Base-by-base conservation (phyloP, 805 yeast species). In the Kazachstania kunashirensis region DNA sequence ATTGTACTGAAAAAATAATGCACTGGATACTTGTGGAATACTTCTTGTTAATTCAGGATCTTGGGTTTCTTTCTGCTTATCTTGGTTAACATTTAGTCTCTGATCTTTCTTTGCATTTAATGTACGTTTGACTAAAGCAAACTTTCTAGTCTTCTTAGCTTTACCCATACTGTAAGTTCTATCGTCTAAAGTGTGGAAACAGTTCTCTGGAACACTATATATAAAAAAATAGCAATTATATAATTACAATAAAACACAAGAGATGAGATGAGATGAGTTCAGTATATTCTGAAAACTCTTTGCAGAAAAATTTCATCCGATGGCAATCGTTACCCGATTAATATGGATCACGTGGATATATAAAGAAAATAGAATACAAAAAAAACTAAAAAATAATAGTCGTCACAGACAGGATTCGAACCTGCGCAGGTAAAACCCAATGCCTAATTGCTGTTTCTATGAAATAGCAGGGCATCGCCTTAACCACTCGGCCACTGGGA, bases 341-440 rank as follows among this genome's bases (percentile, higher is more conserved):
- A n/a, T n/a, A n/a, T n/a, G n/a, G n/a, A n/a, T n/a, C n/a, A n/a
- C n/a, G n/a, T 12, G 10, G 27, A 12, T 7, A 6, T 11, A 24
- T 6, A n/a, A 20, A n/a, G n/a, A n/a, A n/a, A n/a, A n/a, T n/a
- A n/a, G n/a, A 7, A 19, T 14, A 29, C 40, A 41, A 31, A 30
- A 37, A 48, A 60, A 71, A 5, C 18, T 18, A 73, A 73, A 67
- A 73, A 66, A 66, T 61, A 57, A 49, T n/a, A n/a, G n/a, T n/a
- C 95, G 95, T 82, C 83, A 84, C 94, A 81, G 94, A 84, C 95
- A 84, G 94, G 95, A 84, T 84, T 84, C 95, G 95, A 84, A 84
- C 95, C 94, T 84, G 94, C 94, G 95, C 78, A 75, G 80, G 84
- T 77, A 79, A 69, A 79, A 75, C 84, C 80, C 84, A 79, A 77